Base-by-base conservation (phyloP, 371 early-diverging fungal genomes). In the Rhizopus stolonifer region DNA sequence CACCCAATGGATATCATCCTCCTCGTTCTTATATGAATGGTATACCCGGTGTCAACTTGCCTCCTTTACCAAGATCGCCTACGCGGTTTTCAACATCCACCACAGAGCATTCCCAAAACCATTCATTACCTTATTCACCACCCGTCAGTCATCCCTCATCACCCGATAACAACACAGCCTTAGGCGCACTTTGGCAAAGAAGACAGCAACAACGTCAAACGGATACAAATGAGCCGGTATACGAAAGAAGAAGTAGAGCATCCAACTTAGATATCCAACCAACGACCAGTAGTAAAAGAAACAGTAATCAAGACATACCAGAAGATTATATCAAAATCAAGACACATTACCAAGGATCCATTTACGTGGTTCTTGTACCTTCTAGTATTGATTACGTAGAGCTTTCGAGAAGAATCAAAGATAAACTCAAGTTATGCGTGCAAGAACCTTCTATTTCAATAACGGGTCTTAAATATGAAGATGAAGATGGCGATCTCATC, bases 401-500 rank as follows among this genome's bases (percentile, higher is more conserved):
- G 23, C 72, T 97, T 19, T 59, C 81, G 5, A 76, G 77, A 38
- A 79, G 87, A n/a, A 87, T 96, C 19, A 93, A 94, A 64, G 76
- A 86, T 46, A 95, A 95, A 69, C 83, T 96, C 52, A 54, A 56
- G 13, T 33, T 52, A 4, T 88, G 90, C 45, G 84, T 86, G 1
- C 60, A 48, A 19, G 56, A 56, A 15, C 32, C 60, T 6, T 53
- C 49, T 11, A 57, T 76, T 13, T 51, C 77, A 7, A n/a, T 49
- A 22, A 49, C 93, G 13, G 79, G 85, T 15, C 81, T 95, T 47
- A 84, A 89, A 54, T 96, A 95, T 64, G 84, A 84, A 65, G 96
- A 96, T 63, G 95, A 95, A 65, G 95, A 95, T 57, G 91, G 93
- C 24, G 95, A 96, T 65, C 75, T 85, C 47, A 84, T 94, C 36